Conservation (phyloP, 2,329 filamentous ascomycete species). For the Aspergillus ochraceus region DNA sequence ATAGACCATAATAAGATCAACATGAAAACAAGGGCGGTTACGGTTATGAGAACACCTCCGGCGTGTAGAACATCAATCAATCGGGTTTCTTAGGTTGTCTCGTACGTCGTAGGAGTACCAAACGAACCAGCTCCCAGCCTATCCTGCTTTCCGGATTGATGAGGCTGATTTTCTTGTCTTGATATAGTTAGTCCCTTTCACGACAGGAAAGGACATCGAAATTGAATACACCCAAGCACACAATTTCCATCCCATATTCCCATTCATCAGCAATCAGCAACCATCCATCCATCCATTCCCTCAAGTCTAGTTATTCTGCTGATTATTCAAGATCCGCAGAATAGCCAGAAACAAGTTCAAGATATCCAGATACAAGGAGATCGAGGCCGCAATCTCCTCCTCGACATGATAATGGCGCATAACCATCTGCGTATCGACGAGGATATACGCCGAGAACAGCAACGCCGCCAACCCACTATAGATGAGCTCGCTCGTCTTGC, state of each 20-base stretch:
- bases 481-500: slow-evolving; percentile 75
- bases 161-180: no score
- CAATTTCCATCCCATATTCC: background rate
- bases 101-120: no score
- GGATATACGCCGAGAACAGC: slow-evolving; percentile 90
- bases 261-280: background rate
- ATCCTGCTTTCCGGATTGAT: no score
- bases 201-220: no score
- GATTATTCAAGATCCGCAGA: slow-evolving; percentile 91
- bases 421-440: slow-evolving; percentile 94
- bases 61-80: no score
- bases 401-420: slow-evolving; percentile 96
- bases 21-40: background rate
- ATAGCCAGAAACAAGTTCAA: slow-evolving; percentile 98
- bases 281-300: background rate
- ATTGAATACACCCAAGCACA: no score
- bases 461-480: slow-evolving; percentile 81
- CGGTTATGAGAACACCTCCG: no score
- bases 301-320: slow-evolving; percentile 76
- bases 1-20: background rate
- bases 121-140: no score
- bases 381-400: slow-evolving; percentile 93
- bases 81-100: no score
- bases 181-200: no score
- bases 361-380: slow-evolving; percentile 92